Conservation (phyloP, 805 yeast species). For the Millerago galiae region DNA sequence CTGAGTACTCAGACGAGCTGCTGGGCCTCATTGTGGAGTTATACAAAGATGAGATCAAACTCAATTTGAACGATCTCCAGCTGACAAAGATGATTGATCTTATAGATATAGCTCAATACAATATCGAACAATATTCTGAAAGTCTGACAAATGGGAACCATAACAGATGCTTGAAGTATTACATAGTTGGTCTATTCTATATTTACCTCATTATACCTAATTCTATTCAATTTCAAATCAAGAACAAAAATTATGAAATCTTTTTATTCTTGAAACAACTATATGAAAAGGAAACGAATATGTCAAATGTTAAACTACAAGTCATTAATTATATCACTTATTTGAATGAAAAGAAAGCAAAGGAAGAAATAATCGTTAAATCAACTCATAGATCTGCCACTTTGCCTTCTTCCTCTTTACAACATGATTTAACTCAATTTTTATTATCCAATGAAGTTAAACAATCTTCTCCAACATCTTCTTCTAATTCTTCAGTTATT, state of each 20-base stretch:
- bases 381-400: constrained; percentile 28
- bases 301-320: constrained; percentile 33
- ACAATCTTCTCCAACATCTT: not conserved
- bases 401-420: constrained; percentile 17
- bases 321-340: constrained; percentile 28
- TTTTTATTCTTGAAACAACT: constrained; percentile 29
- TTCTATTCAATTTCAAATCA: constrained; percentile 34
- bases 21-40: constrained; percentile 23
- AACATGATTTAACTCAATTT: constrained; percentile 11
- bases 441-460: constrained; percentile 2
- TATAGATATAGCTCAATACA: constrained; percentile 30
- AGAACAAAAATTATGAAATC: constrained; percentile 33
- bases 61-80: constrained; percentile 25
- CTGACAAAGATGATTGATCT: constrained; percentile 31
- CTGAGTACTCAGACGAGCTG: constrained; percentile 35
- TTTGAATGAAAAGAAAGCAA: constrained; percentile 17
- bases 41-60: constrained; percentile 29
- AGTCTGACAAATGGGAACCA: constrained; percentile 14
- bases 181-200: constrained; percentile 32
- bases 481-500: constrained; percentile 4
- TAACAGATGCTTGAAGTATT: constrained; percentile 27
- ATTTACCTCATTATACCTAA: constrained; percentile 32
- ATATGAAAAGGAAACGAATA: constrained; percentile 31
- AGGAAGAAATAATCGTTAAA: not conserved
- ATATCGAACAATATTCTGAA: constrained; percentile 27